Evolutionary conservation across 371 early-diverging fungal genomes (phyloP).

Genomic region (Lichtheimia hyalospora): DNA sequence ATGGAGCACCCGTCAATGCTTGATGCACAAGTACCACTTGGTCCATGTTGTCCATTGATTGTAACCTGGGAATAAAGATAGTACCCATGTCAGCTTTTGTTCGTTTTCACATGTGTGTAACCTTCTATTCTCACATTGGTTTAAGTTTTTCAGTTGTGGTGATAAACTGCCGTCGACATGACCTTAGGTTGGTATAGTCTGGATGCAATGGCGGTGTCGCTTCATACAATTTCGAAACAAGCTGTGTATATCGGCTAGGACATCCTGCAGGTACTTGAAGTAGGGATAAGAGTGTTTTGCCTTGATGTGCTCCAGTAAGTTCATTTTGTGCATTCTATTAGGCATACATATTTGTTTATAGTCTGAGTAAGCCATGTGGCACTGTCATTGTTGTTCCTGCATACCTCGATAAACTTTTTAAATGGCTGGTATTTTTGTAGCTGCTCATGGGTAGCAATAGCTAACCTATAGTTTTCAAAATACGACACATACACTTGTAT

Average conservation of each 20-base stretch:
- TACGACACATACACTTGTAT: constrained; percentile 30
- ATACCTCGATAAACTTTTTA: constrained; percentile 45
- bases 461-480: constrained; percentile 34
- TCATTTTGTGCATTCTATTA: too few species aligned
- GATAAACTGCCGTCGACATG: constrained; percentile 25
- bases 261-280: constrained; percentile 38
- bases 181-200: constrained; percentile 29
- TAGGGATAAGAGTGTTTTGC: constrained; percentile 31
- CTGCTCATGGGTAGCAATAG: constrained; percentile 40
- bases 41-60: constrained; percentile 38
- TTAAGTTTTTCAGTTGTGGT: constrained; percentile 21
- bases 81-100: not conserved
- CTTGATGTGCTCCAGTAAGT: constrained; percentile 1
- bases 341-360: too few species aligned
- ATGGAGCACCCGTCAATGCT: constrained; percentile 32
- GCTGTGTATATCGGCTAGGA: constrained; percentile 32
- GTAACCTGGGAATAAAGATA: constrained; percentile 18
- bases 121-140: constrained; percentile 23
- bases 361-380: too few species aligned
- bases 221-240: constrained; percentile 27
- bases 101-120: not conserved
- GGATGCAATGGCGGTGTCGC: constrained; percentile 38
- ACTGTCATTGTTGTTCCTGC: not conserved
- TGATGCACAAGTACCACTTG: constrained; percentile 40
- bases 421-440: constrained; percentile 38